Evolutionary conservation across 768 basidiomycete species (phyloP).

Genomic region (Leccinum subtestaceum): DNA sequence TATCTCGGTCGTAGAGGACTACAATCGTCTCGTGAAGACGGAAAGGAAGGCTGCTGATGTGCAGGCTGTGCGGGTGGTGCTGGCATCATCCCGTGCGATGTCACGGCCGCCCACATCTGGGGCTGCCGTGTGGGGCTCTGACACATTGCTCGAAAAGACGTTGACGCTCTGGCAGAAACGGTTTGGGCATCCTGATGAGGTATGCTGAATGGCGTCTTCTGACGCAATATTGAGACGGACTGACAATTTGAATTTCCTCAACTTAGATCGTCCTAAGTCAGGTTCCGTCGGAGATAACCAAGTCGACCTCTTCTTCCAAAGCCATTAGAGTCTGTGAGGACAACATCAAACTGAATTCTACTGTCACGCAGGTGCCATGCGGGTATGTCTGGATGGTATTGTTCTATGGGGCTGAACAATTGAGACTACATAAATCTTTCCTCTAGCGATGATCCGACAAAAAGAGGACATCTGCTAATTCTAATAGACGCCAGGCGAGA

Average conservation of each 20-base stretch:
- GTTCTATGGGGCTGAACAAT: not conserved
- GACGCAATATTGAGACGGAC: not conserved
- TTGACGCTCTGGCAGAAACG: conserved; percentile 81
- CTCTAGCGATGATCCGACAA: conserved; percentile 73
- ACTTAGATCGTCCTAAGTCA: conserved; percentile 75
- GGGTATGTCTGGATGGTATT: conserved; percentile 45
- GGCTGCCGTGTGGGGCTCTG: conserved; percentile 59
- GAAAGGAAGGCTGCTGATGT: conserved; percentile 84
- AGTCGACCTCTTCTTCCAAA: conserved; percentile 12
- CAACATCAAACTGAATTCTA: conserved; percentile 64
- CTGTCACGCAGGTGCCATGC: conserved; percentile 69
- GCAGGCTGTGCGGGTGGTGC: conserved; percentile 78
- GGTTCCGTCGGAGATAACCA: conserved; percentile 58
- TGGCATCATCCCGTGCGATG: conserved; percentile 48
- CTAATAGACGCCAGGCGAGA: conserved; percentile 78
- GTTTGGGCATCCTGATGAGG: conserved; percentile 75
- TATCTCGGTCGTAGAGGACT: conserved; percentile 86
- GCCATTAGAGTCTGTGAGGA: conserved; percentile 42
- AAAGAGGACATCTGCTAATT: conserved; percentile 80
- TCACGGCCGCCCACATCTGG: conserved; percentile 50
- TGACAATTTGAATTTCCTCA: conserved; percentile 16
- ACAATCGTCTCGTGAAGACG: conserved; percentile 64
- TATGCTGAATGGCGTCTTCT: conserved; percentile 34
- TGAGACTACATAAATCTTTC: conserved; percentile 1
- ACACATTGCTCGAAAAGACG: conserved; percentile 61